Conservation (phyloP, 1,139 yeast genomes). For the Suhomyces kunorum region DNA sequence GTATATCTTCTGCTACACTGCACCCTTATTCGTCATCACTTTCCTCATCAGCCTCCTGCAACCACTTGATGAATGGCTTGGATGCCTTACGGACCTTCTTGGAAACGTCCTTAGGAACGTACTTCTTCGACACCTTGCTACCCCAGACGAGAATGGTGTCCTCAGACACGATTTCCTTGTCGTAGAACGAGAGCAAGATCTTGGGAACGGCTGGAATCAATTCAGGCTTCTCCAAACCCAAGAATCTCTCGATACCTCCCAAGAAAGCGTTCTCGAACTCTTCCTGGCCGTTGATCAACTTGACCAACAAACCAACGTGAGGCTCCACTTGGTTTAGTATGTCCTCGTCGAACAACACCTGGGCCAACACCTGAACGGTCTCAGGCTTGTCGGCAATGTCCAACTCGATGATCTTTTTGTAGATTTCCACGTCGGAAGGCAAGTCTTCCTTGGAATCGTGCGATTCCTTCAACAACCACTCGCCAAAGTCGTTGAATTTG, state of each 20-base stretch:
- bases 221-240: slow-evolving; percentile 81
- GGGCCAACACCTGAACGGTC: slow-evolving; percentile 89
- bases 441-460: slow-evolving; percentile 57
- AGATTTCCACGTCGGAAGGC: slow-evolving; percentile 87
- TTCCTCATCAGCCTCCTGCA: slow-evolving; percentile 83
- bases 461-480: slow-evolving; percentile 68
- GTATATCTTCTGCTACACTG: not conserved
- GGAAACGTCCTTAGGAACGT: slow-evolving; percentile 86
- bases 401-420: slow-evolving; percentile 82
- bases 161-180: slow-evolving; percentile 80
- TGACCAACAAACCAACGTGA: slow-evolving; percentile 80
- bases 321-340: slow-evolving; percentile 70
- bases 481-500: slow-evolving; percentile 77
- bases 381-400: slow-evolving; percentile 73
- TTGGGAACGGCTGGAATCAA: slow-evolving; percentile 76
- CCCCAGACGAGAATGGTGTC: slow-evolving; percentile 85
- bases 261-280: slow-evolving; percentile 83
- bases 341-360: slow-evolving; percentile 79
- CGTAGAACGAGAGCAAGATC: slow-evolving; percentile 77
- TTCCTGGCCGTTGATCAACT: slow-evolving; percentile 63
- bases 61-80: slow-evolving; percentile 92
- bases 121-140: slow-evolving; percentile 87
- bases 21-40: slow-evolving; percentile 55
- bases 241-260: slow-evolving; percentile 93
- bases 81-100: slow-evolving; percentile 97